These are phyloP conservation scores for Dendrothele bispora DNA, from an alignment of 768 basidiomycete species.

Conservation along the genomic window DNA sequence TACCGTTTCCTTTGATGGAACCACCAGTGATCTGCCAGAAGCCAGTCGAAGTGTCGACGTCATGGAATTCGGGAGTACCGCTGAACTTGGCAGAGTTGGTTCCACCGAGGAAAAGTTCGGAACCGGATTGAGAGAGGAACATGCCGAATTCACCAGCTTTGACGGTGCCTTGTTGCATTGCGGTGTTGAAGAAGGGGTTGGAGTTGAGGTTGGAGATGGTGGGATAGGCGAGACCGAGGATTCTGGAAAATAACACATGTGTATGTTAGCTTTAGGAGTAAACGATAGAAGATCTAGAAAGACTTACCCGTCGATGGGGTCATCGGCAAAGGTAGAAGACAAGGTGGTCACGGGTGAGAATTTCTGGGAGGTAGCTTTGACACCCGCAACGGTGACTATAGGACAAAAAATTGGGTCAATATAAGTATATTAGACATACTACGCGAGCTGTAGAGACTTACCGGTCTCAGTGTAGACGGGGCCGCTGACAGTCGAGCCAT, in stretches of 20 bases:
- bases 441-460: conserved; percentile 16
- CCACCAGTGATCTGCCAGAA: conserved; percentile 27
- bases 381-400: conserved; percentile 17
- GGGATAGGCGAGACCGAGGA: conserved; percentile 37
- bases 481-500: conserved; percentile 41
- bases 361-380: conserved; percentile 20
- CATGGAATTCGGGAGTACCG: conserved; percentile 35
- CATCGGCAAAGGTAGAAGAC: conserved; percentile 24
- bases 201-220: conserved; percentile 29
- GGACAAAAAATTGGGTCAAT: too few species aligned
- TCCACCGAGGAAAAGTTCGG: conserved; percentile 57
- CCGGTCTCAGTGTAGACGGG: conserved; percentile 40
- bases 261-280: not conserved
- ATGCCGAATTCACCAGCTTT: conserved; percentile 41
- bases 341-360: conserved; percentile 37
- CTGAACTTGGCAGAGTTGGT: conserved; percentile 43
- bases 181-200: conserved; percentile 41
- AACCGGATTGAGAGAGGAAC: conserved; percentile 37
- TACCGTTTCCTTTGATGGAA: conserved; percentile 14
- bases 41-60: conserved; percentile 19
- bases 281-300: conserved; percentile 18
- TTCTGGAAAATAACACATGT: not conserved
- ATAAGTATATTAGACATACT: not conserved
- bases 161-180: conserved; percentile 31
- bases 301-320: conserved; percentile 13